Evolutionary conservation across 805 yeast genomes (phyloP).

Genomic region (Candida vartiovaarae): DNA sequence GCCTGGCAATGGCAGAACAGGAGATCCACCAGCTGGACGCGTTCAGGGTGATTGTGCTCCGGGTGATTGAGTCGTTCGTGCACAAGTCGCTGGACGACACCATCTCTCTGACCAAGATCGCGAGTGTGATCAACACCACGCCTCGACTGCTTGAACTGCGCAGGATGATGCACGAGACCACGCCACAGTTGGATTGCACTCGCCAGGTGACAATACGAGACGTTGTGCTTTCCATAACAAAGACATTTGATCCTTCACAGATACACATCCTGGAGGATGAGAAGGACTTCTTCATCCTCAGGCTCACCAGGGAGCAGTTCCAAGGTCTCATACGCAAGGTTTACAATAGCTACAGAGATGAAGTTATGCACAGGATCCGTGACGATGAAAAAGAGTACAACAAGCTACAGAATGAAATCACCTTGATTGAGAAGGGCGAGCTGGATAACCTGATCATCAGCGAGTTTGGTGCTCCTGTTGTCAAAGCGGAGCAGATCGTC

Average conservation of each 20-base stretch:
- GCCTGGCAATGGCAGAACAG: no score
- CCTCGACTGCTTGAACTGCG: slow-evolving; percentile 11
- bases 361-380: slow-evolving; percentile 4
- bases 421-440: slow-evolving; percentile 16
- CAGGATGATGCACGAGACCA: slow-evolving; percentile 4
- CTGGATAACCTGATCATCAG: slow-evolving; percentile 13
- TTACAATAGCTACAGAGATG: slow-evolving; percentile 7
- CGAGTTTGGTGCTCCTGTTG: slow-evolving; percentile 5
- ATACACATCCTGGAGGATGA: slow-evolving; percentile 19
- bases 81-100: slow-evolving; percentile 18
- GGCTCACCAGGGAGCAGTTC: slow-evolving; percentile 14
- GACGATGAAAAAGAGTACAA: slow-evolving; percentile 11
- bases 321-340: slow-evolving; percentile 10
- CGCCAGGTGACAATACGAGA: slow-evolving; percentile 14
- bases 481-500: background rate
- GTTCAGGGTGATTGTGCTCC: slow-evolving; percentile 19
- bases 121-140: slow-evolving; percentile 17
- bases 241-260: slow-evolving; percentile 16
- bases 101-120: slow-evolving; percentile 17
- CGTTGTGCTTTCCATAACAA: slow-evolving; percentile 21
- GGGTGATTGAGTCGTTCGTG: slow-evolving; percentile 22
- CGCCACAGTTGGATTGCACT: slow-evolving; percentile 1
- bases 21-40: slow-evolving; percentile 9
- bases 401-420: slow-evolving; percentile 10
- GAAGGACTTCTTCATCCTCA: slow-evolving; percentile 19